These are phyloP conservation scores for Acanthamoeba polyphaga DNA, from an alignment of 208 protist species.

Conservation along the genomic window DNA sequence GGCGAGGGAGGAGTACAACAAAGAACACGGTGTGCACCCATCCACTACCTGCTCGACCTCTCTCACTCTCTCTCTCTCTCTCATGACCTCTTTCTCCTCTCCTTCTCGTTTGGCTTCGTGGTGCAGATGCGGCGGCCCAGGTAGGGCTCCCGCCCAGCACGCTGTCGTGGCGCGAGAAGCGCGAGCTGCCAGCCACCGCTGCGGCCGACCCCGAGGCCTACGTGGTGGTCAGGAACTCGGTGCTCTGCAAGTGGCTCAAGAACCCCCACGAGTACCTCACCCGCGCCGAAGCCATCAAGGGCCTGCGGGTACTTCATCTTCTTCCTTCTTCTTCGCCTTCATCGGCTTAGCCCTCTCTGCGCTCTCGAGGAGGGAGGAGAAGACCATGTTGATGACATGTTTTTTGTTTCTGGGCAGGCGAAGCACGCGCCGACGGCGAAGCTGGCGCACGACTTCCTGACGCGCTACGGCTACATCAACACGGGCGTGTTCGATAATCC, in stretches of 20 bases:
- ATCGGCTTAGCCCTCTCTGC: background rate
- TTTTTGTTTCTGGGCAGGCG: background rate
- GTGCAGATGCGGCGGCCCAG: conserved; percentile 41
- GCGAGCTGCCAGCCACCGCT: conserved; percentile 56
- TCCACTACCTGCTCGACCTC: background rate
- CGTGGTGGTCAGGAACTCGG: conserved; percentile 67
- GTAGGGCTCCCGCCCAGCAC: conserved; percentile 29
- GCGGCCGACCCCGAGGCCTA: background rate
- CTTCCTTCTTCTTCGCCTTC: background rate
- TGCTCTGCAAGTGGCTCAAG: conserved; percentile 61
- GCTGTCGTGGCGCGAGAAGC: conserved; percentile 69
- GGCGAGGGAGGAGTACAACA: conserved; percentile 48
- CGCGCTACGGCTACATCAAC: conserved; percentile 77
- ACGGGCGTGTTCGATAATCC: conserved; percentile 75
- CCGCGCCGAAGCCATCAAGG: conserved; percentile 56
- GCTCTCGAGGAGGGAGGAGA: background rate
- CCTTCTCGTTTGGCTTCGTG: background rate
- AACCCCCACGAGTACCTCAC: conserved; percentile 73
- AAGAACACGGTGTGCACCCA: conserved; percentile 30
- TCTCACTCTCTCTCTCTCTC: background rate
- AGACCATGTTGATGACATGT: background rate
- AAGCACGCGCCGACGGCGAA: conserved; percentile 33
- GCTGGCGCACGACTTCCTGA: conserved; percentile 70
- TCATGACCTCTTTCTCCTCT: background rate
- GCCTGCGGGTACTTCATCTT: conserved; percentile 33